A percentile compares a stretch with the other conserved stretches of the same genome.
phyloP scores from a whole-genome alignment of 1,284 basidiomycete species.

The Puccinia sorghi region DNA sequence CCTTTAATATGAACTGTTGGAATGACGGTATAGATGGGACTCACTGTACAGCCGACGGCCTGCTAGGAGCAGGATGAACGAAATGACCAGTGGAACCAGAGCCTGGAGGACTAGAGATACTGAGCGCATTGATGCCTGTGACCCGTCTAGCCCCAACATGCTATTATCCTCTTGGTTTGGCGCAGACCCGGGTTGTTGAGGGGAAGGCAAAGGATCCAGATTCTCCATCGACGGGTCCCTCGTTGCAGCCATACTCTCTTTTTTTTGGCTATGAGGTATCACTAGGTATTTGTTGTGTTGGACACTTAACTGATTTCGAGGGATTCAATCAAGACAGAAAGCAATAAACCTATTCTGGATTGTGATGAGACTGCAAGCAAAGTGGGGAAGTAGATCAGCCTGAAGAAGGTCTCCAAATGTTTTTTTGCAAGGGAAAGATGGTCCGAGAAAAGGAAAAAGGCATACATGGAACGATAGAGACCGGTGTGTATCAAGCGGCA shows the following conservation, averaged over 20 bases:
- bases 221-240: background rate
- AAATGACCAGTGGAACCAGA: conserved; percentile 2
- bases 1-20: too few relatives aligned
- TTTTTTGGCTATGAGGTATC: background rate
- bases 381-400: background rate
- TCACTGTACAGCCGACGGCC: conserved; percentile 26
- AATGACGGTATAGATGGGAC: background rate
- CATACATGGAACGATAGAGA: background rate
- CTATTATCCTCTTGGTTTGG: background rate
- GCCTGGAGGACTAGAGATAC: conserved; percentile 26
- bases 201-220: background rate
- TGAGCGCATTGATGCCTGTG: conserved; percentile 10
- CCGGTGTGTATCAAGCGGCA: background rate
- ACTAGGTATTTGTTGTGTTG: background rate
- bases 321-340: too few relatives aligned
- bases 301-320: background rate
- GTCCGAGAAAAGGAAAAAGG: background rate
- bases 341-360: too few relatives aligned
- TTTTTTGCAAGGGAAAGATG: background rate
- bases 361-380: too few relatives aligned
- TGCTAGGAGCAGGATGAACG: conserved; percentile 10
- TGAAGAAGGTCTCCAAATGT: background rate
- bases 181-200: background rate
- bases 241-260: background rate
- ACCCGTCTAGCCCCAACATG: conserved; percentile 10